phyloP scores from a whole-genome alignment of 1,284 basidiomycete species.

The Austroboletus olivaceoglutinosus region DNA sequence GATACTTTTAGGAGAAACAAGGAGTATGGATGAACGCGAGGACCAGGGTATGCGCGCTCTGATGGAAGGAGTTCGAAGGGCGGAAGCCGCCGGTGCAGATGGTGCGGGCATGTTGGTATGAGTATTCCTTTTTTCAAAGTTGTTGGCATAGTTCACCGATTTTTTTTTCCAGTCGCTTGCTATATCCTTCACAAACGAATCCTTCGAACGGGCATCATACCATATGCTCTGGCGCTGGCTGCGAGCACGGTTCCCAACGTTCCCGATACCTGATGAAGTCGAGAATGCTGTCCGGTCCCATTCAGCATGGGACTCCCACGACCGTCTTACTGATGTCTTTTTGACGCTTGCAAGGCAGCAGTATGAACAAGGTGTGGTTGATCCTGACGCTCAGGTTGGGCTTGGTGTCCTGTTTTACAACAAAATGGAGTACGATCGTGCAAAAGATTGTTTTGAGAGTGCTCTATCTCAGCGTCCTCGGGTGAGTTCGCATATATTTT shows the following conservation, averaged over 20 bases:
- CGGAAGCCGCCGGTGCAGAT: constrained; percentile 59
- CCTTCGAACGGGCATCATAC: constrained; percentile 86
- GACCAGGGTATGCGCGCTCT: constrained; percentile 76
- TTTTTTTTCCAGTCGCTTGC: constrained; percentile 78
- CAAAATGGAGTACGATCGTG: constrained; percentile 73
- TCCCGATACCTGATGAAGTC: constrained; percentile 58
- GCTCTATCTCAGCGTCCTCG: constrained; percentile 78
- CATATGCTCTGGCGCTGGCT: constrained; percentile 89
- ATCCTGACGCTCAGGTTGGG: constrained; percentile 92
- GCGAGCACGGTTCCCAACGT: constrained; percentile 69
- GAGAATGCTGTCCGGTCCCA: constrained; percentile 55
- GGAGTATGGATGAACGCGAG: constrained; percentile 96
- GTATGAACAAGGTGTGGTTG: constrained; percentile 68
- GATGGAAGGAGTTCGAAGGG: constrained; percentile 62
- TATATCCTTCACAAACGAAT: constrained; percentile 97
- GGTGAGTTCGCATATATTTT: constrained; percentile 33
- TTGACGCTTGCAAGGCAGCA: constrained; percentile 82
- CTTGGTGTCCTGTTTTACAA: constrained; percentile 94
- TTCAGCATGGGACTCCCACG: constrained; percentile 84
- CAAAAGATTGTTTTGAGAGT: constrained; percentile 88
- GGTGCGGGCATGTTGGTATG: constrained; percentile 82
- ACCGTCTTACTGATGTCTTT: constrained; percentile 81
- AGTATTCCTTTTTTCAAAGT: constrained; percentile 9
- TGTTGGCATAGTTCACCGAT: not conserved
- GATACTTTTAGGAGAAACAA: constrained; percentile 89